Conservation (phyloP, 805 yeast species). For the Saturnispora besseyi region DNA sequence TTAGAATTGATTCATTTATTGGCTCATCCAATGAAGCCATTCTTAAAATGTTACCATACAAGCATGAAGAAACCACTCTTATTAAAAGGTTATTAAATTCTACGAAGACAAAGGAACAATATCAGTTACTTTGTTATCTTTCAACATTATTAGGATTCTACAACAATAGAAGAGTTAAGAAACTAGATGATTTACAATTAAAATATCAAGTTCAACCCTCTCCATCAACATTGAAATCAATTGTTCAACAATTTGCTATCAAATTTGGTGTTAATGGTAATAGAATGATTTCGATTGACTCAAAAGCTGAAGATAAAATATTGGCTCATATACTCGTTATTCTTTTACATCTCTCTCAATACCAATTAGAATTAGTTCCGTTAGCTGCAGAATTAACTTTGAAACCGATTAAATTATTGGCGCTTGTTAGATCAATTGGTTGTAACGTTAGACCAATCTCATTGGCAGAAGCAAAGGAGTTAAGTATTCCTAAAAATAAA, state of each 20-base stretch:
- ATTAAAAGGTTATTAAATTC: conserved; percentile 14
- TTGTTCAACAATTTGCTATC: conserved; percentile 65
- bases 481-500: conserved; percentile 50
- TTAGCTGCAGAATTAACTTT: conserved; percentile 76
- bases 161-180: conserved; percentile 56
- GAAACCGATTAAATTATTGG: conserved; percentile 63
- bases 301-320: conserved; percentile 78
- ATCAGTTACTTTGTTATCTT: conserved; percentile 70
- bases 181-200: conserved; percentile 49
- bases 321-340: conserved; percentile 69
- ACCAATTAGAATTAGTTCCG: conserved; percentile 66
- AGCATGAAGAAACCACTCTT: conserved; percentile 16
- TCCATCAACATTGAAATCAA: conserved; percentile 59
- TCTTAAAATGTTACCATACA: conserved; percentile 54
- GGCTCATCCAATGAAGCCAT: conserved; percentile 36
- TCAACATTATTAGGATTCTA: conserved; percentile 76
- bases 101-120: conserved; percentile 38
- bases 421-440: conserved; percentile 73
- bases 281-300: conserved; percentile 73
- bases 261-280: conserved; percentile 12
- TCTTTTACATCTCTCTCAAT: conserved; percentile 68
- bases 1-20: conserved; percentile 56
- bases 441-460: conserved; percentile 67
- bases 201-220: conserved; percentile 70
- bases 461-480: conserved; percentile 64